These are phyloP conservation scores for Xerocomus potaroensis DNA, from an alignment of 768 basidiomycete species.

Conservation along the genomic window DNA sequence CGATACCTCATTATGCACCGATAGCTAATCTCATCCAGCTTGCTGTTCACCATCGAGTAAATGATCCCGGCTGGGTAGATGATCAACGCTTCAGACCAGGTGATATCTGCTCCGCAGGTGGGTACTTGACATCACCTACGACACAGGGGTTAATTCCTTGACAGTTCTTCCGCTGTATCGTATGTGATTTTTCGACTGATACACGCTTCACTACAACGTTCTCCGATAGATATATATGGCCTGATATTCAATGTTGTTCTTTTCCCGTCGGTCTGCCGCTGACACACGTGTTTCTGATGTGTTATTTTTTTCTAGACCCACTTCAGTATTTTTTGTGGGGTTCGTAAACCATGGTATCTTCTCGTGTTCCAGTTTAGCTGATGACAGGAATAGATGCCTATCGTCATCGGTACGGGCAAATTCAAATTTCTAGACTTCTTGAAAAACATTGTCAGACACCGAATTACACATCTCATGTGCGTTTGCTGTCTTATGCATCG, in stretches of 20 bases:
- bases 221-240: slow-evolving; percentile 57
- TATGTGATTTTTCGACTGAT: slow-evolving; percentile 28
- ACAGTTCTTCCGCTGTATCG: slow-evolving; percentile 60
- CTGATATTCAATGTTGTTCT: slow-evolving; percentile 50
- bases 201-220: background rate
- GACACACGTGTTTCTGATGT: background rate
- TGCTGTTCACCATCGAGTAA: slow-evolving; percentile 48
- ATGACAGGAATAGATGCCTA: slow-evolving; percentile 39
- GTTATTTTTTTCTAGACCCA: slow-evolving; percentile 49
- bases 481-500: slow-evolving; percentile 10
- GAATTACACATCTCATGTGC: slow-evolving; percentile 42
- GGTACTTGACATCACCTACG: slow-evolving; percentile 7
- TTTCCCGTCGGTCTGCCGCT: background rate
- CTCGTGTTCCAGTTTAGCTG: background rate
- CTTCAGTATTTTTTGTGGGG: slow-evolving; percentile 50
- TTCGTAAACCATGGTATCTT: slow-evolving; percentile 31
- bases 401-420: slow-evolving; percentile 42
- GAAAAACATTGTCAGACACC: slow-evolving; percentile 42
- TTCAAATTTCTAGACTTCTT: slow-evolving; percentile 44
- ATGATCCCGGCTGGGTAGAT: slow-evolving; percentile 41
- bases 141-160: background rate
- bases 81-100: slow-evolving; percentile 54
- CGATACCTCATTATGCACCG: slow-evolving; percentile 54
- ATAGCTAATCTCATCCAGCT: slow-evolving; percentile 63
- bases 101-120: slow-evolving; percentile 58